These are phyloP conservation scores for Prinsepia uniflora DNA, from an alignment of 306 rosid species.

Conservation along the genomic window DNA sequence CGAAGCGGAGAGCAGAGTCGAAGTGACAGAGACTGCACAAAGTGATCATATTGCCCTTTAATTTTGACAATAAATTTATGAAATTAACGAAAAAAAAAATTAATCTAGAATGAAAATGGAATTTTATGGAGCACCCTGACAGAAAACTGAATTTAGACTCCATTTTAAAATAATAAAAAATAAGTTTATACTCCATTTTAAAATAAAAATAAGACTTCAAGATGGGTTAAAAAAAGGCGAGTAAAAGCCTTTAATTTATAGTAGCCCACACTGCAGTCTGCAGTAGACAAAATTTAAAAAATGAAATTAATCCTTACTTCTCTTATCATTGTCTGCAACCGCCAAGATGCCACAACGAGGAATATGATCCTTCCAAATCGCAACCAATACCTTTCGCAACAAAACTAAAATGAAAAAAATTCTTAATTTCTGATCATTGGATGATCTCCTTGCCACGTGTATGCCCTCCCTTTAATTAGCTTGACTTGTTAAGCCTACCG, in stretches of 20 bases:
- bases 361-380: neutral
- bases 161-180: too few relatives aligned
- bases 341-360: neutral
- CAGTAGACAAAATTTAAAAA: neutral
- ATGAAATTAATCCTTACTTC: neutral
- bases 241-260: too few relatives aligned
- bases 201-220: too few relatives aligned
- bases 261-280: too few relatives aligned
- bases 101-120: too few relatives aligned
- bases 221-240: too few relatives aligned
- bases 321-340: neutral
- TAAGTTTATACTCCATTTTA: too few relatives aligned
- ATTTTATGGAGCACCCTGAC: too few relatives aligned
- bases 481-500: neutral
- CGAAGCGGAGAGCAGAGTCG: slow-evolving; percentile 49
- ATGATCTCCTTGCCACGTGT: neutral
- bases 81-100: too few relatives aligned
- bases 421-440: neutral
- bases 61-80: too few relatives aligned
- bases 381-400: neutral
- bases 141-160: too few relatives aligned
- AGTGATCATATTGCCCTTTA: too few relatives aligned
- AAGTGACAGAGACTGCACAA: slow-evolving; percentile 60
- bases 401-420: neutral
- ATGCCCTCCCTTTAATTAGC: neutral